Conservation (phyloP, 306 rosid genomes). For the Prunus persica region Prunus_persica_NCBIv2 NC_034010.1:26797001-26797500, state of each 20-base stretch:
- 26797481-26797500: neutral
- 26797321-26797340: conserved; percentile 70
- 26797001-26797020: conserved; percentile 30
- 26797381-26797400: conserved; percentile 30
- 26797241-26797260: conserved; percentile 12
- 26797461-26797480: conserved; percentile 32
- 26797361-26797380: conserved; percentile 69
- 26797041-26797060: conserved; percentile 27
- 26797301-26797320: conserved; percentile 51
- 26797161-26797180: conserved; percentile 57
- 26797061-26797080: conserved; percentile 9
- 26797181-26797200: conserved; percentile 24
- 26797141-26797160: conserved; percentile 49
- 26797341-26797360: conserved; percentile 68
- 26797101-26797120: conserved; percentile 12
- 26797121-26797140: conserved; percentile 11
- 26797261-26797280: neutral
- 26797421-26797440: conserved; percentile 20
- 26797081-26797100: neutral
- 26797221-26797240: conserved; percentile 6
- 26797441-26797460: conserved; percentile 18
- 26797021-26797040: conserved; percentile 36
- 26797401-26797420: conserved; percentile 22
- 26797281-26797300: neutral
- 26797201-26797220: conserved; percentile 7